Conservation (phyloP, 1,284 basidiomycete genomes). For the Rhizopogon parksii region DNA sequence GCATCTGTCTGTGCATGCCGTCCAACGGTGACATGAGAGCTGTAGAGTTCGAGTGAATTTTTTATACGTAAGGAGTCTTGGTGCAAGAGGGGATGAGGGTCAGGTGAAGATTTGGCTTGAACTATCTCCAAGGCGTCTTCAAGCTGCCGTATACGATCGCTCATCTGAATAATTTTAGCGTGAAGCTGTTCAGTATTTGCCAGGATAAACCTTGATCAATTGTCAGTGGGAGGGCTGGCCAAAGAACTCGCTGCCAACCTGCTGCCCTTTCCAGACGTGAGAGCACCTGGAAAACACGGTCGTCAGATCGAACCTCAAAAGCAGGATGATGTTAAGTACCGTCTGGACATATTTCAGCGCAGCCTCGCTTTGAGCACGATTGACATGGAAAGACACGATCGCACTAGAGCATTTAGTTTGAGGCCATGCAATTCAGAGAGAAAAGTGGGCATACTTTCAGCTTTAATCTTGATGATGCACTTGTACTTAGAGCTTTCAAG, state of each 20-base stretch:
- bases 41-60: conserved; percentile 58
- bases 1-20: conserved; percentile 14
- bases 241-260: conserved; percentile 30
- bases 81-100: conserved; percentile 50
- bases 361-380: conserved; percentile 57
- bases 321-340: conserved; percentile 32
- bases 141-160: conserved; percentile 58
- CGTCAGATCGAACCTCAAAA: conserved; percentile 7
- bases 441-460: conserved; percentile 34
- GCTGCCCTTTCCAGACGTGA: conserved; percentile 71
- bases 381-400: conserved; percentile 51
- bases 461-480: conserved; percentile 34
- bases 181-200: conserved; percentile 71
- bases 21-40: conserved; percentile 27
- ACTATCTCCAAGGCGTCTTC: conserved; percentile 51
- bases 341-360: conserved; percentile 61
- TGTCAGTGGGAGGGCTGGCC: conserved; percentile 6
- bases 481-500: conserved; percentile 2
- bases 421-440: conserved; percentile 7
- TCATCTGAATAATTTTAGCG: conserved; percentile 62
- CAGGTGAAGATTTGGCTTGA: conserved; percentile 25
- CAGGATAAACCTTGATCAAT: conserved; percentile 49
- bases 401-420: conserved; percentile 32
- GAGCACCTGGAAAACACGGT: conserved; percentile 42
- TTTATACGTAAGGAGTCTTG: conserved; percentile 57